Conservation (phyloP, 208 protist genomes). For the Novymonas esmeraldas region DNA sequence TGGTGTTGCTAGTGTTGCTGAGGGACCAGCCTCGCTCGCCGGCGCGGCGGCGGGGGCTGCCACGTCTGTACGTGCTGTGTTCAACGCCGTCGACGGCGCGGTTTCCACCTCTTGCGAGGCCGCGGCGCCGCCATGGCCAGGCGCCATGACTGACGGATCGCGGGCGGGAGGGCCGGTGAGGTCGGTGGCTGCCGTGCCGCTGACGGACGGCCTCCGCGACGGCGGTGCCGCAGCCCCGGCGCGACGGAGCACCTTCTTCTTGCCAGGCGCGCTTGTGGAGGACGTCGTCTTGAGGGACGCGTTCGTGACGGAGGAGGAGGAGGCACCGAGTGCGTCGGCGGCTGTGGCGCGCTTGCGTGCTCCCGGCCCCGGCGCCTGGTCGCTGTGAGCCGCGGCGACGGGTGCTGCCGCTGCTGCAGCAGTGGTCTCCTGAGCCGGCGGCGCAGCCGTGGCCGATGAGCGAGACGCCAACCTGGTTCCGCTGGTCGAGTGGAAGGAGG, state of each 20-base stretch:
- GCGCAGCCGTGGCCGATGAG: not conserved
- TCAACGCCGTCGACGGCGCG: slow-evolving; percentile 6
- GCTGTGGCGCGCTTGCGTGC: not conserved
- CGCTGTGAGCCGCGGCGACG: not conserved
- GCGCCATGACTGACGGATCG: slow-evolving; percentile 14
- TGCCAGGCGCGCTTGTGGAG: not conserved
- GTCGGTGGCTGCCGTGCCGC: not conserved
- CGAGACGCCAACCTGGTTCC: too few species aligned
- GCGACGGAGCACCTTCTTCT: slow-evolving; percentile 19
- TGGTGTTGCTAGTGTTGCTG: not conserved
- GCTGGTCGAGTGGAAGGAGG: too few species aligned
- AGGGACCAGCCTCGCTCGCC: not conserved
- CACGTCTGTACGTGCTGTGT: slow-evolving; percentile 8
- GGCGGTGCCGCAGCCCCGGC: slow-evolving; percentile 1
- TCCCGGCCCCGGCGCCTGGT: not conserved
- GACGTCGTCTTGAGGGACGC: not conserved
- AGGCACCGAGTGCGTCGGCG: not conserved
- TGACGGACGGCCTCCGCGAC: slow-evolving; percentile 12
- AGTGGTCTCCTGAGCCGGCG: not conserved
- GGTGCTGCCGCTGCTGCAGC: not conserved
- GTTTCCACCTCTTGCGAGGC: slow-evolving; percentile 2
- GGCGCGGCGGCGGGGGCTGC: not conserved
- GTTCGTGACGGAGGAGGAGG: not conserved
- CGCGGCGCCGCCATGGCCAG: not conserved
- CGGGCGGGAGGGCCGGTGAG: slow-evolving; percentile 11